phyloP scores from a whole-genome alignment of 176 grass and related monocot genomes.

The Ananas comosus region DNA sequence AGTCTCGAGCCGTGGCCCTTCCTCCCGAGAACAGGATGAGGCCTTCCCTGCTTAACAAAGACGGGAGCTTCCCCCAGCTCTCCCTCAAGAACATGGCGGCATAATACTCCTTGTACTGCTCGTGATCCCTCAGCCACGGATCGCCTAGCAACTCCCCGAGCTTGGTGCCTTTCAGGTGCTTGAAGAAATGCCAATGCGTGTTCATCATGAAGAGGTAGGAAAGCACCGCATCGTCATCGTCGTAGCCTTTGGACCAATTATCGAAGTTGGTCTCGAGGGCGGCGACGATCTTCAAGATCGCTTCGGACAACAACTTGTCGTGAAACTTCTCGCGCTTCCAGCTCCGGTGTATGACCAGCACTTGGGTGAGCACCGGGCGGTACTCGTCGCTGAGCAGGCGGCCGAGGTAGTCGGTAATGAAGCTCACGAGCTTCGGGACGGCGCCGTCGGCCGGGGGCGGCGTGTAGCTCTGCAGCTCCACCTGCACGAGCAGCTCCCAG shows the following conservation, averaged over 20 bases:
- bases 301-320: constrained; percentile 13
- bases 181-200: constrained; percentile 21
- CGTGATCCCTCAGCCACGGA: constrained; percentile 29
- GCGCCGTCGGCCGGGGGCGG: constrained; percentile 9
- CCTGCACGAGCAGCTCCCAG: constrained; percentile 19
- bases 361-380: constrained; percentile 11
- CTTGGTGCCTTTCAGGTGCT: constrained; percentile 17
- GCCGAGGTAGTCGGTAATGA: constrained; percentile 15
- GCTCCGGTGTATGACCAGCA: constrained; percentile 18
- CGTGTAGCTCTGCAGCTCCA: constrained; percentile 16
- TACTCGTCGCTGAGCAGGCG: constrained; percentile 17
- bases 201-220: constrained; percentile 19
- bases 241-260: constrained; percentile 18
- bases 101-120: constrained; percentile 77
- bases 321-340: constrained; percentile 22
- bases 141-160: constrained; percentile 16
- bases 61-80: constrained; percentile 68
- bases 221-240: constrained; percentile 2
- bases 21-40: constrained; percentile 86
- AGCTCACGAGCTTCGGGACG: constrained; percentile 20
- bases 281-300: constrained; percentile 13
- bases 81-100: constrained; percentile 52
- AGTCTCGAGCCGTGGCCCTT: constrained; percentile 61
- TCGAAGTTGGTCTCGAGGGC: constrained; percentile 14
- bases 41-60: constrained; percentile 64